Conservation (phyloP, 2,329 filamentous ascomycete species). For the Triangularia verruculosa region DNA sequence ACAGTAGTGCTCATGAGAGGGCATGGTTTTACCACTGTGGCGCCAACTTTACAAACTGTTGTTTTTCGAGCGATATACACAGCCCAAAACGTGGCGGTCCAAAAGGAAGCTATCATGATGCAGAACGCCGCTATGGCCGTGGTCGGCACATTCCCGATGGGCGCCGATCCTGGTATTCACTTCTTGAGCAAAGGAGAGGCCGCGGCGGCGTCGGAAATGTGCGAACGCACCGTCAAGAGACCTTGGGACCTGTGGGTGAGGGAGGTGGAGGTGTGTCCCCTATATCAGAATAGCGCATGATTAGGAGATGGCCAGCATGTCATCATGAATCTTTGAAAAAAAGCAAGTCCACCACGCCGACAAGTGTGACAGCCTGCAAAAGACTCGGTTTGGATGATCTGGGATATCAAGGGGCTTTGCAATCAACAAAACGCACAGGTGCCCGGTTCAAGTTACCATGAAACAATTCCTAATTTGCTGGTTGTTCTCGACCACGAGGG, state of each 20-base stretch:
- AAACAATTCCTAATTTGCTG: not conserved
- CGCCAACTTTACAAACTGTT: slow-evolving; percentile 37
- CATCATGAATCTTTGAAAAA: not conserved
- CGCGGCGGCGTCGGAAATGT: slow-evolving; percentile 19
- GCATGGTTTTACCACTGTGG: slow-evolving; percentile 43
- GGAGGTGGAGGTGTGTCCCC: slow-evolving; percentile 27
- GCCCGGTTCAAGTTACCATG: not conserved
- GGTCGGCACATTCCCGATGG: not conserved
- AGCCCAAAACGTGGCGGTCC: slow-evolving; percentile 40
- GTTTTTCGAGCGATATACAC: slow-evolving; percentile 45
- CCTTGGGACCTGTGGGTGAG: slow-evolving; percentile 30
- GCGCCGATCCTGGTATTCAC: slow-evolving; percentile 1
- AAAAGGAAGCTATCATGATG: slow-evolving; percentile 37
- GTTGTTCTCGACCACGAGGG: not conserved
- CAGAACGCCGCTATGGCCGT: slow-evolving; percentile 18
- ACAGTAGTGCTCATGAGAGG: slow-evolving; percentile 44
- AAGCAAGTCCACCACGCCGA: not conserved
- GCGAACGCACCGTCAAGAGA: slow-evolving; percentile 18
- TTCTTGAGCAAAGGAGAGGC: slow-evolving; percentile 25
- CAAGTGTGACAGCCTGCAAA: not conserved
- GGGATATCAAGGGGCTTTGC: not conserved
- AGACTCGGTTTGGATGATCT: not conserved
- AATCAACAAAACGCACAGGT: not conserved
- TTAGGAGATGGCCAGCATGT: not conserved
- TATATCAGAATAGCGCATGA: slow-evolving; percentile 26